Evolutionary conservation across 139 green algal species (phyloP).

Genomic region (Eudorina sp.): DNA sequence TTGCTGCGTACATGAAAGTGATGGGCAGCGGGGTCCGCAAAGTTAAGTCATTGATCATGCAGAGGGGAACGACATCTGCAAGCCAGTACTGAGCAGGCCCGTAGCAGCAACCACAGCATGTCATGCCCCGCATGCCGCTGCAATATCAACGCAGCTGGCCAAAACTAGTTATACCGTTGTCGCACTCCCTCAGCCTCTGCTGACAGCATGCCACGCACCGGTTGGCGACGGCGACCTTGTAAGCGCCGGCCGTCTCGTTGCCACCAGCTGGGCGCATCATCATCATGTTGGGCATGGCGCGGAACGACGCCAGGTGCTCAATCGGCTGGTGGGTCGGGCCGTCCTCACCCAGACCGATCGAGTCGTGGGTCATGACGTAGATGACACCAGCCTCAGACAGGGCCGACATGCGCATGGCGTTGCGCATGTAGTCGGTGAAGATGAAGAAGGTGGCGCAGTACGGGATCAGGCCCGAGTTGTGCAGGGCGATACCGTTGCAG

Average conservation of each 20-base stretch:
- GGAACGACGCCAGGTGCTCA: slow-evolving; percentile 98
- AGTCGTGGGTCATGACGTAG: slow-evolving; percentile 99
- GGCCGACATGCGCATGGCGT: slow-evolving; percentile 95
- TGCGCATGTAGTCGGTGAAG: slow-evolving; percentile 99
- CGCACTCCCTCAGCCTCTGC: too few relatives aligned
- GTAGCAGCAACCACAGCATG: too few relatives aligned
- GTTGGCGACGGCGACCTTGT: slow-evolving; percentile 90
- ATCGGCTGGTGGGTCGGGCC: slow-evolving; percentile 98
- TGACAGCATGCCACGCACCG: too few relatives aligned
- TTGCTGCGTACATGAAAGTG: slow-evolving; percentile 52
- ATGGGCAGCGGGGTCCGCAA: too few relatives aligned
- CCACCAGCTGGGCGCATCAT: slow-evolving; percentile 95
- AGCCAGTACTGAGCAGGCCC: too few relatives aligned
- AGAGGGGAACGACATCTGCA: too few relatives aligned
- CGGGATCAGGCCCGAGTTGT: slow-evolving; percentile 92
- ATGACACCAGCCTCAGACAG: slow-evolving; percentile 92
- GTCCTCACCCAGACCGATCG: slow-evolving; percentile 99
- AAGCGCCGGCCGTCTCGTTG: slow-evolving; percentile 96
- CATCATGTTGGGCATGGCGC: slow-evolving; percentile 98
- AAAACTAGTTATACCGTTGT: too few relatives aligned
- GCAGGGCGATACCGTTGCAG: slow-evolving; percentile 94
- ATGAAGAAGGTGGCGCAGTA: slow-evolving; percentile 99
- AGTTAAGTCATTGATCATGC: too few relatives aligned
- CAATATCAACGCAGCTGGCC: too few relatives aligned
- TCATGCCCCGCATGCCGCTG: too few relatives aligned